Base-by-base conservation (phyloP, 1,284 basidiomycete species). In the Ustilago nuda region DNA sequence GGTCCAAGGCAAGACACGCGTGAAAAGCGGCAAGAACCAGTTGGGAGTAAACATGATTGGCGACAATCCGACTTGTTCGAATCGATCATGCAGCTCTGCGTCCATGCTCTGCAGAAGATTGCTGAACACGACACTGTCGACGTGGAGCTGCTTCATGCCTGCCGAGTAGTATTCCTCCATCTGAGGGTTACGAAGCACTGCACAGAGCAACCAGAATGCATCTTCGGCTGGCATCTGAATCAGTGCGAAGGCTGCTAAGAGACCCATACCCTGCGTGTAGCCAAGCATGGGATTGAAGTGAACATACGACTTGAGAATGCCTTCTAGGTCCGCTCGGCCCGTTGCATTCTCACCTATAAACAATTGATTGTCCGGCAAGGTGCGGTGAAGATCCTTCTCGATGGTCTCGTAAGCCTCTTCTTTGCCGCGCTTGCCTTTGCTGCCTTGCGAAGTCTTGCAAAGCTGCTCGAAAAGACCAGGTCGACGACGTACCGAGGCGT, bases 181-280 rank as follows among this genome's bases (percentile, higher is more conserved):
- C 63, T 83, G 81, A 23, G 80, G 78, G 4, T 92, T 89, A 33
- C 92, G 91, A 8, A 94, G 88, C 68, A 97, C 92, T 4, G 93
- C 94, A 8, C 84, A 82, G 11, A 89, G 80, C 12, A 88, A 81
- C 94, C 93, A 97, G 84, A 98, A 98, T 0, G 93, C 92, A 73
- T 96, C 93, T 85, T 97, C 94, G 70, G 94, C 92, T 0, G 92
- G 93, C 1, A 93, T 91, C 66, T 94, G 91, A 33, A 93, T 88
- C 0, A 97, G 87, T 32, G 96, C 87, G 62, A 93, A 91, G 0
- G 92, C 94, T 11, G 91, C 91, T 56, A 97, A 90, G 17, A 91
- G 87, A 3, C 91, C 90, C 66, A 97, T 88, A 9, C 92, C 93
- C 91, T 80, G 19, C 48, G 74, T 83, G 66, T 79, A 80, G n/a